These are phyloP conservation scores for Scedosporium minutisporum DNA, from an alignment of 2,329 filamentous ascomycete genomes.

Conservation along the genomic window DNA sequence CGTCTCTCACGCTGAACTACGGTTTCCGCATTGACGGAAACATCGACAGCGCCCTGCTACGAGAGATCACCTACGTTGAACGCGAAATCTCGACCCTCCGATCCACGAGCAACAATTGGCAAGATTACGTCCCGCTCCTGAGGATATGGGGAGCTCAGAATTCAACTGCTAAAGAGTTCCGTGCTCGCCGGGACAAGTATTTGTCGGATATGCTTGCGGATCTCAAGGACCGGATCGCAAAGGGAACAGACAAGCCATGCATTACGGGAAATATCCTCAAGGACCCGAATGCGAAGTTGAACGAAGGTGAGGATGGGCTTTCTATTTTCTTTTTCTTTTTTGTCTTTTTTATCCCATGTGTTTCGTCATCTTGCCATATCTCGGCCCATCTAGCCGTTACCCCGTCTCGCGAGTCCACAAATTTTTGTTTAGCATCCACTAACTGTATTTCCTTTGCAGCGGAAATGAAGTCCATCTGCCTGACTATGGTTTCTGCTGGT, in stretches of 20 bases:
- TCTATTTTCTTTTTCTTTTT: background rate
- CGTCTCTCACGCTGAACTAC: slow-evolving; percentile 69
- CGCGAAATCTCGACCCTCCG: slow-evolving; percentile 66
- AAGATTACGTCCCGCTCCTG: slow-evolving; percentile 72
- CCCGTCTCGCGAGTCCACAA: no score
- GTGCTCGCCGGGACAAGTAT: slow-evolving; percentile 58
- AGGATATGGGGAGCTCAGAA: slow-evolving; percentile 55
- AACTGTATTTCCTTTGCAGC: slow-evolving; percentile 29
- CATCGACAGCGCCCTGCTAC: slow-evolving; percentile 55
- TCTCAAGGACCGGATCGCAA: slow-evolving; percentile 27
- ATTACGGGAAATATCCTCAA: slow-evolving; percentile 46
- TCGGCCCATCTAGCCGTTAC: no score
- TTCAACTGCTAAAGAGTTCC: slow-evolving; percentile 53
- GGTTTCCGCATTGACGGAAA: slow-evolving; percentile 66
- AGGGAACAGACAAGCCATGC: slow-evolving; percentile 30
- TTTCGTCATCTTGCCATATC: no score
- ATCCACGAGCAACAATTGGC: slow-evolving; percentile 74
- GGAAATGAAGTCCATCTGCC: slow-evolving; percentile 70
- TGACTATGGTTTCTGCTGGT: slow-evolving; percentile 74
- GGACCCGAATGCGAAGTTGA: slow-evolving; percentile 31
- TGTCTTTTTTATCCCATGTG: background rate
- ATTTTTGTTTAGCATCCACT: background rate
- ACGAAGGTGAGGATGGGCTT: slow-evolving; percentile 17
- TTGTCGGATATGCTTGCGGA: slow-evolving; percentile 58
- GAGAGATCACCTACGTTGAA: slow-evolving; percentile 69